Evolutionary conservation across 352 stramenopile species (phyloP).

Genomic region (Thalassiosira exigua): DNA sequence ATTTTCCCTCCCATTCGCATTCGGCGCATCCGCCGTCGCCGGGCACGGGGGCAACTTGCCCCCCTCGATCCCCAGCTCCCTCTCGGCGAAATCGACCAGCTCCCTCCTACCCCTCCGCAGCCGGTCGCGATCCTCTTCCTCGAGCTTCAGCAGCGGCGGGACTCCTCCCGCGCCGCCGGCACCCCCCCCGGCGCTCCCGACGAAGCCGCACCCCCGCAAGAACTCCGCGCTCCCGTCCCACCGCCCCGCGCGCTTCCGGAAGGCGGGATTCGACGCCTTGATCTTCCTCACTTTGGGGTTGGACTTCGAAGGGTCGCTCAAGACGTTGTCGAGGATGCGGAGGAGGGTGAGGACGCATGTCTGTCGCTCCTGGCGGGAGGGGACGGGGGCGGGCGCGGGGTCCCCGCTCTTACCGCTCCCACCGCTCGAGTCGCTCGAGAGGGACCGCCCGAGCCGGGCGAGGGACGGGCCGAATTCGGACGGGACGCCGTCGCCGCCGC

Average conservation of each 20-base stretch:
- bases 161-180: not conserved
- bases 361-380: constrained; percentile 54
- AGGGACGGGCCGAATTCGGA: not conserved
- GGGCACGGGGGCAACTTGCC: constrained; percentile 22
- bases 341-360: constrained; percentile 71
- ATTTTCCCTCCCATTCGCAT: no score
- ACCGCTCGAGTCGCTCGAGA: not conserved
- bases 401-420: not conserved
- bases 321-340: constrained; percentile 78
- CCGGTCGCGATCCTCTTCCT: constrained; percentile 19
- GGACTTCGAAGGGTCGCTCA: constrained; percentile 45
- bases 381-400: constrained; percentile 61
- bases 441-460: not conserved
- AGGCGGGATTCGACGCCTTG: constrained; percentile 48
- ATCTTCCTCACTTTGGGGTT: constrained; percentile 58
- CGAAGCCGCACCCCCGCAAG: constrained; percentile 48
- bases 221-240: constrained; percentile 47
- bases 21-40: not conserved
- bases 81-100: constrained; percentile 46
- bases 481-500: no score
- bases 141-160: constrained; percentile 35
- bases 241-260: constrained; percentile 40
- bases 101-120: constrained; percentile 21
- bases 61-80: constrained; percentile 25
- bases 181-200: not conserved